Evolutionary conservation across 2,329 filamentous ascomycete genomes (phyloP).

Genomic region (Akanthomyces muscarius): DNA sequence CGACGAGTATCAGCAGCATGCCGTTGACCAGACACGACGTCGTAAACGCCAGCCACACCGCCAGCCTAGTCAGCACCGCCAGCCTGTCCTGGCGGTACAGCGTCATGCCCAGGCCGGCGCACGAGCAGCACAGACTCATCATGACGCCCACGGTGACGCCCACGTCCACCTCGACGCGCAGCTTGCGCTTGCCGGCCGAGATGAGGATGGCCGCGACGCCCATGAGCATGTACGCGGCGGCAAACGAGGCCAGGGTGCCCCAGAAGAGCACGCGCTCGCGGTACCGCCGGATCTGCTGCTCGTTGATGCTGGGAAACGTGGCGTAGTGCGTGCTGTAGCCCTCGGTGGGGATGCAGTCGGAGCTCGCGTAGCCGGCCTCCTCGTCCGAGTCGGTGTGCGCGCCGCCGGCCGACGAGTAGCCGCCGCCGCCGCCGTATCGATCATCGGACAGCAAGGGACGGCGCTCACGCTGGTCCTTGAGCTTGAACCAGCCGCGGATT

Average conservation of each 20-base stretch:
- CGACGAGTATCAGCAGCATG: constrained; percentile 40
- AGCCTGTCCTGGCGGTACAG: constrained; percentile 48
- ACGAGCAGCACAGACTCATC: constrained; percentile 60
- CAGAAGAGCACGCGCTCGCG: constrained; percentile 54
- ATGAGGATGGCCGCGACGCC: constrained; percentile 62
- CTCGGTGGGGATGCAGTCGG: constrained; percentile 43
- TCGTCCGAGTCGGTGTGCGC: constrained; percentile 38
- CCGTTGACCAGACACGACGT: constrained; percentile 40
- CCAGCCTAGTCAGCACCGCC: constrained; percentile 39
- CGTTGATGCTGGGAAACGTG: constrained; percentile 46
- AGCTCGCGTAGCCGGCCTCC: constrained; percentile 51
- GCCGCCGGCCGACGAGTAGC: constrained; percentile 28
- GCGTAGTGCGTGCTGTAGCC: constrained; percentile 55
- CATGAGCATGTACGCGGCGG: constrained; percentile 59
- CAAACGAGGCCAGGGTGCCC: constrained; percentile 51
- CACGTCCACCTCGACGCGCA: constrained; percentile 67
- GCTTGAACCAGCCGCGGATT: constrained; percentile 48
- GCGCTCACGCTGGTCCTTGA: constrained; percentile 26
- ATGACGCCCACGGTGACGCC: constrained; percentile 68
- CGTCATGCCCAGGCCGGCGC: constrained; percentile 56
- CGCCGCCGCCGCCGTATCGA: neutral
- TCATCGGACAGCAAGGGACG: constrained; percentile 25
- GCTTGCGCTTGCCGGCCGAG: constrained; percentile 62
- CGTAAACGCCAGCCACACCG: constrained; percentile 36
- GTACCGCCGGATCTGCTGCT: constrained; percentile 47